Evolutionary conservation across 495 filamentous ascomycete species (phyloP).

Genomic region (Sphaerosporella brunnea): DNA sequence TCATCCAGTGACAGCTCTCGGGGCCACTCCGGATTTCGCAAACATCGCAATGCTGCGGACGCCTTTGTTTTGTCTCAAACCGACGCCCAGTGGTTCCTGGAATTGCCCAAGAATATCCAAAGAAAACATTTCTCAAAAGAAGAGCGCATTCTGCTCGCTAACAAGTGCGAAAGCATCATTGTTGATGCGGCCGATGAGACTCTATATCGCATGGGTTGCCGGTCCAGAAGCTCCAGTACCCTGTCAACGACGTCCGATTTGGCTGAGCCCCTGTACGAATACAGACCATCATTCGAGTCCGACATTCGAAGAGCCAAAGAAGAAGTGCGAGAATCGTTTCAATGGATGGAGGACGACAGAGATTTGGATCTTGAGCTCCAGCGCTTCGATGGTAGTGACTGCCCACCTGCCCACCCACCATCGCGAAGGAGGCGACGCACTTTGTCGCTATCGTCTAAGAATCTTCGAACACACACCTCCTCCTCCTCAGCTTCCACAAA

Average conservation of each 20-base stretch:
- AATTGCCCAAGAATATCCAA: constrained; percentile 52
- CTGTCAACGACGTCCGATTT: constrained; percentile 16
- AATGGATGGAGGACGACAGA: constrained; percentile 65
- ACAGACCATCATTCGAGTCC: constrained; percentile 19
- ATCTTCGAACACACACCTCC: constrained; percentile 16
- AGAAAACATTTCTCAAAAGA: constrained; percentile 53
- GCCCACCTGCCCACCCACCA: background rate
- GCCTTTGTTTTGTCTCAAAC: constrained; percentile 31
- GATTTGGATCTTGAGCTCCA: constrained; percentile 50
- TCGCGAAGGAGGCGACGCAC: constrained; percentile 13
- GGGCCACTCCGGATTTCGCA: constrained; percentile 26
- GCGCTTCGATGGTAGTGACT: constrained; percentile 14
- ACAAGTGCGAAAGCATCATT: constrained; percentile 39
- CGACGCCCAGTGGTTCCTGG: constrained; percentile 55
- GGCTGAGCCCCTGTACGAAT: constrained; percentile 3
- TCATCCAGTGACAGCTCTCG: constrained; percentile 30
- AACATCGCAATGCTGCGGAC: constrained; percentile 20
- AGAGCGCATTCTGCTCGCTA: constrained; percentile 47
- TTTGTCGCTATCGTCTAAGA: constrained; percentile 19
- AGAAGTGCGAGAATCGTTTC: constrained; percentile 49
- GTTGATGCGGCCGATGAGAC: constrained; percentile 56
- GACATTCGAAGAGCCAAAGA: constrained; percentile 32
- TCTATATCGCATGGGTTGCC: constrained; percentile 32
- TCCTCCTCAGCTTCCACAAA: constrained; percentile 12
- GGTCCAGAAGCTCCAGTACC: constrained; percentile 27